Conservation (phyloP, 805 yeast species). For the Hanseniaspora lachancei region DNA sequence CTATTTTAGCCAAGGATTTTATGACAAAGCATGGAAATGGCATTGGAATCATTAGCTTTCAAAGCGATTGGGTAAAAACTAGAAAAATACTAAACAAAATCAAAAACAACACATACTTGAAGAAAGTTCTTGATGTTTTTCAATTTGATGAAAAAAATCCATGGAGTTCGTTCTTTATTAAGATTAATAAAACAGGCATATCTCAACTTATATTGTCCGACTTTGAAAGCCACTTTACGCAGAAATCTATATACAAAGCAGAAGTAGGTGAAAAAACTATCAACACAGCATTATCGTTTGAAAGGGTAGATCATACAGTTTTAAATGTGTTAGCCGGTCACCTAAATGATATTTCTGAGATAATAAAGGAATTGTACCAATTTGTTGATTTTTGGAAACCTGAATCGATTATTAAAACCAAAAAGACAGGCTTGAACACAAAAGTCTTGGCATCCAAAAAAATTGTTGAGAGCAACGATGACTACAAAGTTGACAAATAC, state of each 20-base stretch:
- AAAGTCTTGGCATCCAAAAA: slow-evolving; percentile 59
- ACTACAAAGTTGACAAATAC: slow-evolving; percentile 52
- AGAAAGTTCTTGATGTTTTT: slow-evolving; percentile 38
- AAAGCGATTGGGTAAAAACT: slow-evolving; percentile 37
- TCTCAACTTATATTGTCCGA: not conserved
- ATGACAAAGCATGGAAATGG: slow-evolving; percentile 59
- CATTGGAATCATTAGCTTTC: slow-evolving; percentile 62
- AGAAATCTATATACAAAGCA: not conserved
- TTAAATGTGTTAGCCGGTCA: not conserved
- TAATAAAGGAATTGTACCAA: slow-evolving; percentile 50
- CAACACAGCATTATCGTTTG: not conserved
- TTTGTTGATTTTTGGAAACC: slow-evolving; percentile 48
- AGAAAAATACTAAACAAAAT: slow-evolving; percentile 32
- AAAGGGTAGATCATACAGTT: slow-evolving; percentile 5
- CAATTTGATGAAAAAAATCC: slow-evolving; percentile 23
- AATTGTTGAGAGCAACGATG: slow-evolving; percentile 60
- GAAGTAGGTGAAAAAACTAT: not conserved
- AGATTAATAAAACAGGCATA: not conserved
- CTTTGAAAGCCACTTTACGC: not conserved
- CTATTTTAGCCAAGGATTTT: slow-evolving; percentile 22
- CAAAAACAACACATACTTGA: slow-evolving; percentile 30
- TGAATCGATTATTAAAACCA: slow-evolving; percentile 60
- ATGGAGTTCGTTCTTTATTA: not conserved
- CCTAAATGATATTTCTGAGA: slow-evolving; percentile 35
- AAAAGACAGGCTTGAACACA: slow-evolving; percentile 74